phyloP scores from a whole-genome alignment of 2,329 filamentous ascomycete species.

The Aspergillus sp. region DNA sequence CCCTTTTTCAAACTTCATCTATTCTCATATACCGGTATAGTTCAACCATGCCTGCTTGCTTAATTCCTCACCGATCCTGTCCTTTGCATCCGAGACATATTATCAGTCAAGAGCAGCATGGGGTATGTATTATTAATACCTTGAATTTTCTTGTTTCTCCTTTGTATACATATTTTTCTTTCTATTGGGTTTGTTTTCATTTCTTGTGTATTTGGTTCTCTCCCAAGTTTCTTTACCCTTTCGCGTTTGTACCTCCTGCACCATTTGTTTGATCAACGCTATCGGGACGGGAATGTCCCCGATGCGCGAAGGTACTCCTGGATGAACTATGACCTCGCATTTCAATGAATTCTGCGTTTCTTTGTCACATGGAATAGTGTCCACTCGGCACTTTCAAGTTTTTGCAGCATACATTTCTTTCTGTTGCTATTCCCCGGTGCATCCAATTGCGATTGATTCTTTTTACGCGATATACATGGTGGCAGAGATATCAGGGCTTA shows the following conservation, averaged over 20 bases:
- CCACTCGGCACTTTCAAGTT: not conserved
- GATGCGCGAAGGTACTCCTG: not conserved
- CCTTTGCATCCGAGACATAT: not conserved
- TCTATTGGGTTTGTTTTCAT: slow-evolving; percentile 1
- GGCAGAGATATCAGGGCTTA: slow-evolving; percentile 12
- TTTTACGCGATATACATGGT: slow-evolving; percentile 17
- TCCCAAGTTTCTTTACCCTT: not conserved
- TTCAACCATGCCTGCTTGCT: slow-evolving; percentile 11
- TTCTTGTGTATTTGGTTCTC: not conserved
- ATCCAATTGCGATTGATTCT: slow-evolving; percentile 3
- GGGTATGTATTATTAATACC: slow-evolving; percentile 23
- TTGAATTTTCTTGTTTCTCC: not conserved
- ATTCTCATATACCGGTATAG: not conserved
- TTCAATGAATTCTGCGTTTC: not conserved
- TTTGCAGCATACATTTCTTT: slow-evolving; percentile 5
- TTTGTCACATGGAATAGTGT: not conserved
- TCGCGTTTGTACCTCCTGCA: not conserved
- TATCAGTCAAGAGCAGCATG: slow-evolving; percentile 6
- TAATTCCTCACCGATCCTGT: slow-evolving; percentile 12
- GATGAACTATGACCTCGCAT: slow-evolving; percentile 7
- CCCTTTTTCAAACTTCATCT: not conserved
- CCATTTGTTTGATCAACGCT: not conserved
- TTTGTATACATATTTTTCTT: slow-evolving; percentile 21
- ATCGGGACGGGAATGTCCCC: not conserved
- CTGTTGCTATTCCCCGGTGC: not conserved